Conservation (phyloP, 2,329 filamentous ascomycete genomes). For the Bipolaris bicolor region DNA sequence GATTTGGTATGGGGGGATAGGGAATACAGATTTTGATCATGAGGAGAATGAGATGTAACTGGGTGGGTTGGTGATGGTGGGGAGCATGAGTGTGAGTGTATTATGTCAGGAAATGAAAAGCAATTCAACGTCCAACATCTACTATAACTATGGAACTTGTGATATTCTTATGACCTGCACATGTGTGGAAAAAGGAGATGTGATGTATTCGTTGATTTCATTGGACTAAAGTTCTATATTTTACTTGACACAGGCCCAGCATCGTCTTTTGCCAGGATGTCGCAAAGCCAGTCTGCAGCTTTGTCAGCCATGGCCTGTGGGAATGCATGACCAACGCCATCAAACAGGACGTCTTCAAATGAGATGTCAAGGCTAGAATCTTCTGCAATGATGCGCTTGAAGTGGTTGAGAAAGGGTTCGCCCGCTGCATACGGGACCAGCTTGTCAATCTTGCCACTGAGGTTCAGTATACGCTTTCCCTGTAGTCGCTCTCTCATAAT, state of each 20-base stretch:
- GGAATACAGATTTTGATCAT: too few relatives aligned
- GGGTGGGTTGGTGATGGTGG: too few relatives aligned
- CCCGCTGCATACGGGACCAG: constrained; percentile 72
- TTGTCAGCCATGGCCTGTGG: constrained; percentile 70
- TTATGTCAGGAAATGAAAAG: not conserved
- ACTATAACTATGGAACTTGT: not conserved
- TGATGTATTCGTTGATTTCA: not conserved
- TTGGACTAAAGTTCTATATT: constrained; percentile 23
- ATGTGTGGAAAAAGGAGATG: not conserved
- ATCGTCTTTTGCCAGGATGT: constrained; percentile 39
- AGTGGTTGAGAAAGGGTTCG: constrained; percentile 65
- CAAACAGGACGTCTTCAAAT: constrained; percentile 71
- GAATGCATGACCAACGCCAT: constrained; percentile 73
- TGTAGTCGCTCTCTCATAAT: constrained; percentile 56
- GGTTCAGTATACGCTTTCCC: constrained; percentile 42
- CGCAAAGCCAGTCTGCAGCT: constrained; percentile 67
- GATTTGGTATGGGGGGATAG: too few relatives aligned
- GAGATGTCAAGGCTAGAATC: constrained; percentile 58
- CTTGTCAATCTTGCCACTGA: constrained; percentile 70
- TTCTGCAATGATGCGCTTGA: constrained; percentile 64
- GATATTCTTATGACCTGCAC: not conserved
- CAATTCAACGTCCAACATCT: not conserved
- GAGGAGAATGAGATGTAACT: too few relatives aligned
- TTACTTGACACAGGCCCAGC: constrained; percentile 25
- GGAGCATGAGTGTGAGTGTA: too few relatives aligned